Base-by-base conservation (phyloP, 352 stramenopile genomes). In the Pythium coloratum region DNA sequence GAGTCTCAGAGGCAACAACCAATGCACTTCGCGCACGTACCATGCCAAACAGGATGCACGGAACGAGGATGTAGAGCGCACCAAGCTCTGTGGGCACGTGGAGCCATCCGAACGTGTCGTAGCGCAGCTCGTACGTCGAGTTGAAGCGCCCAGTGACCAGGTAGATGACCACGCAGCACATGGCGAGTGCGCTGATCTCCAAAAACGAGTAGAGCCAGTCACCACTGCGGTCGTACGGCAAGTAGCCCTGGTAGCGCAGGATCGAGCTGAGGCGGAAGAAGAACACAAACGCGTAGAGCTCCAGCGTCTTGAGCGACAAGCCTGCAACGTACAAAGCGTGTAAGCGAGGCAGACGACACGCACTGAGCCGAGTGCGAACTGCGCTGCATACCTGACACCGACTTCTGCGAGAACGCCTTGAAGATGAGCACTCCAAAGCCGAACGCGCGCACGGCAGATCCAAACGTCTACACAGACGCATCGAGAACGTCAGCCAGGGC, bases 141-240 rank as follows among this genome's bases (percentile, higher is more conserved):
- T 98, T 98, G 73, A 98, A 98, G 59, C 89, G 92, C 33, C 80
- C 88, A 68, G 88, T 88, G 67, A 99, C 81, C 75, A 98, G 69
- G 79, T 98, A 90, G 57, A 97, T 91, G 50, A 97, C 91, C 20
- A 75, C 81, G 49, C 82, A 83, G 57, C 94, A 97, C 61, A 98
- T 90, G 13, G 84, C 77, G 30, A 98, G 76, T 32, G 90, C 88
- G 59, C 91, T 84, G 60, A 97, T 90, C 80, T 99, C 97, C 69
- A 99, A 86, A 49, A 98, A 86, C 71, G 98, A 95, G 84, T 99
- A 99, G 20, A 99, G 83, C 96, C 96, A 99, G 76, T 99, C 97
- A 34, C 97, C 97, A 34, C 88, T 98, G 47, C 97, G 97, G 63
- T 96, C 89, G 68, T 94, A 95, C 14, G 87, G 87, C 40, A 95